Conservation (phyloP, 1,284 basidiomycete genomes). For the Neotropicomus parvogracilis region DNA sequence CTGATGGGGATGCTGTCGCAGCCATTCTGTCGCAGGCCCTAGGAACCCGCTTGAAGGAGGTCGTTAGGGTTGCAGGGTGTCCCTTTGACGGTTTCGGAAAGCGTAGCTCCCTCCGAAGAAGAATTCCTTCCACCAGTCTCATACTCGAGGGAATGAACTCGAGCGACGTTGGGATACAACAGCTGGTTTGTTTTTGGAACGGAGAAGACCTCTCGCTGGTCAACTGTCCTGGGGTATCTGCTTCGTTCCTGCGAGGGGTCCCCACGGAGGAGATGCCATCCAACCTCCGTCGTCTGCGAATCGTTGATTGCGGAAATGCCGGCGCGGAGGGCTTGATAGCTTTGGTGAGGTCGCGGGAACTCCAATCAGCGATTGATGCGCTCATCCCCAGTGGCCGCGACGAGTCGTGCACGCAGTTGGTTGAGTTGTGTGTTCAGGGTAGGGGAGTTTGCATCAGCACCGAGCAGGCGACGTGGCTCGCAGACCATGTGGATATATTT, state of each 20-base stretch:
- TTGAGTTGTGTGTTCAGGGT: slow-evolving; percentile 8
- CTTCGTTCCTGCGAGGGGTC: slow-evolving; percentile 7
- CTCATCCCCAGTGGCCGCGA: neutral
- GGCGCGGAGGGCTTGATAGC: neutral
- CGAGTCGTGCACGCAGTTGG: slow-evolving; percentile 4
- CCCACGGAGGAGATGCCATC: slow-evolving; percentile 1
- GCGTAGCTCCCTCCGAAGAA: slow-evolving; percentile 1
- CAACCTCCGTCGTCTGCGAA: slow-evolving; percentile 6
- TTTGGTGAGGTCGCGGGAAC: slow-evolving; percentile 6
- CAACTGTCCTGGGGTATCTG: slow-evolving; percentile 9
- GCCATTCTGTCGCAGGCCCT: slow-evolving; percentile 7
- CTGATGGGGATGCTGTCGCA: neutral
- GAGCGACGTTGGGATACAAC: neutral
- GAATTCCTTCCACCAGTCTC: slow-evolving; percentile 2
- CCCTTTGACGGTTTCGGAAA: slow-evolving; percentile 6
- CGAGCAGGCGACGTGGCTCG: slow-evolving; percentile 11
- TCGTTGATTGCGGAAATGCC: slow-evolving; percentile 12
- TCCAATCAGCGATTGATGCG: slow-evolving; percentile 8
- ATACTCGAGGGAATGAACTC: slow-evolving; percentile 8
- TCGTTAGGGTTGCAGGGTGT: slow-evolving; percentile 4
- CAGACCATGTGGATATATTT: slow-evolving; percentile 5
- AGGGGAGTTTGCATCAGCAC: slow-evolving; percentile 1
- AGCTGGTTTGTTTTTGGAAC: slow-evolving; percentile 15
- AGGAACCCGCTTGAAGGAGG: slow-evolving; percentile 8
- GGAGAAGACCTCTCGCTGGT: slow-evolving; percentile 10